Base-by-base conservation (phyloP, 805 yeast genomes). In the Ogataea philodendri region DNA sequence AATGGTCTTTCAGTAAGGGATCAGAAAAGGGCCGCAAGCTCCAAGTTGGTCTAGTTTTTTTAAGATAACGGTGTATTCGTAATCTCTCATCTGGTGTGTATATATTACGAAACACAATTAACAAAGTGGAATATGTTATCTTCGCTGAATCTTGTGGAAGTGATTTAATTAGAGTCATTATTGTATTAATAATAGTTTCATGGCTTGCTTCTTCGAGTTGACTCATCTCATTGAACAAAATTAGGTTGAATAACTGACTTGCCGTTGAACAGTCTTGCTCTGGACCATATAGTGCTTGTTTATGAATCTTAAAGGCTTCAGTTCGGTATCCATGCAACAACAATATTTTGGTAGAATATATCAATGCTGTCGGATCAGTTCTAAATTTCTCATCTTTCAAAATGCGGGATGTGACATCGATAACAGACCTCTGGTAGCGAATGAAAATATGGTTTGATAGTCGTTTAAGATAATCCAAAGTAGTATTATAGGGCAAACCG, bases 61-160 rank as follows among this genome's bases (percentile, higher is more conserved):
- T 15, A 14, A n/a, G 39, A 21, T 18, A 10, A 15, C n/a, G 29
- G 18, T 9, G 36, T 19, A 8, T 29, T 9, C 29, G 23, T 8
- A 9, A 5, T 15, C 46, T 25, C n/a, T 41, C 35, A 9, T 26
- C 29, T 7, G 23, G 18, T 9, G 35, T 26, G n/a, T 9, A 17
- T 13, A 44, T 14, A 17, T 32, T 25, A 1, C 35, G 32, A 19
- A 41, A 27, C 13, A 32, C 29, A n/a, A 44, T 29, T 35, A 41
- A 35, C 17, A 25, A 38, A 7, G 48, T 41, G 5, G 45, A 23
- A 27, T 38, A 41, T 13, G 38, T 37, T 5, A 29, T n/a, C 15
- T 17, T 28, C 15, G 41, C 26, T 10, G 35, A 30, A 27, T 32
- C 28, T n/a, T 17, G n/a, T 7, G 15, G 16, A 14, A 40, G 22